Evolutionary conservation across 2,329 filamentous ascomycete genomes (phyloP), one percentile per base, ranked within the genome.

Genomic region (Curvularia eragrostidis): DNA sequence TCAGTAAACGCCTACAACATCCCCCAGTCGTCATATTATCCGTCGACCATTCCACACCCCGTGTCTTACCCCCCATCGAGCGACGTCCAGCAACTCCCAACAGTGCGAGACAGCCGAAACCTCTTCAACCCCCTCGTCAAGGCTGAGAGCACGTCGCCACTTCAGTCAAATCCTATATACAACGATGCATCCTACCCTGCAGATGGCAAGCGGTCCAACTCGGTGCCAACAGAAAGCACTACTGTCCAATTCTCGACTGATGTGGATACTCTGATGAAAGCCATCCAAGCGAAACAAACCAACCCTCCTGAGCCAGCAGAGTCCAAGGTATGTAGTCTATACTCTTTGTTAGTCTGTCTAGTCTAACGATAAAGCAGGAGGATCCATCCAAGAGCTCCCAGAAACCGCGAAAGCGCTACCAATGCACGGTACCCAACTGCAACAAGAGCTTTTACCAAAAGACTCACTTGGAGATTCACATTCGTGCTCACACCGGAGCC

Each of bases 391-490:
- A 70, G 59, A 61, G 55, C 47, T 70, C 38, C 4, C 73, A 75
- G 69, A 80, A 75, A 71, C 75, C 79, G 56, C 83, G 84, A 69
- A 95, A 88, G 75, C 81, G 87, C 69, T 93, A 94, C 74, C 79
- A 85, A 18, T 99, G 95, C 78, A 84, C 83, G 19, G 83, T 92
- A 38, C 84, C 87, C 7, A 86, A 86, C 39, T 98, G 94, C 76
- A 82, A 83, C 66, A 96, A 95, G 81, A 87, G 85, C 61, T 98
- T 97, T 76, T 87, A 87, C 58, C 94, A 98, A 73, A 96, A 94
- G 79, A 97, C 93, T 1, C 94, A 98, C 69, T 84, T 97, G 10
- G 90, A 95, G 60, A 97, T 96, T 48, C 95, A 99, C 75, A 88
- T 86, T 44, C 85, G 93, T 63, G 89, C 90, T 4, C 95, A 99